Evolutionary conservation across 2,329 filamentous ascomycete species (phyloP), one percentile per base, ranked within the genome.

Genomic region (Endothia cerciana): DNA sequence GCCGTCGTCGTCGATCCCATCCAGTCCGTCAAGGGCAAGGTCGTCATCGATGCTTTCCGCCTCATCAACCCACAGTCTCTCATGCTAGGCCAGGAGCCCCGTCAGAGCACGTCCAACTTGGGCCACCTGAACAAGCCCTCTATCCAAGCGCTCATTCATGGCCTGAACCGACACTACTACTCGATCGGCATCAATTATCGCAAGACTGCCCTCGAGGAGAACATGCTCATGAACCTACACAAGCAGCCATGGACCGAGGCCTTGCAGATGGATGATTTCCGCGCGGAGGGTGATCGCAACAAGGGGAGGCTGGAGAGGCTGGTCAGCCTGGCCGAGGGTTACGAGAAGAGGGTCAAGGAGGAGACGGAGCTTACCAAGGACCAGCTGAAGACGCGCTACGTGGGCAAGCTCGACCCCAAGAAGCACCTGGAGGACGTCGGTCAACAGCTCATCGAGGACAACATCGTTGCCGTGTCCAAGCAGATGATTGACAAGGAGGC

Each of bases 401-500:
- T 99, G 43, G 95, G 95, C 79, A 99, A 99, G 83, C 89, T 98
- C 65, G 95, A 99, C 75, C 95, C 95, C 65, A 99, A 99, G 90
- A 99, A 99, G 85, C 96, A 99, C 78, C 86, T 99, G 76, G 94
- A 97, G 79, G 93, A 97, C 73, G 92, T 99, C 57, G 95, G 95
- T 64, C 94, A 97, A 80, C 90, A 96, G 77, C 86, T 98, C 70
- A 98, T 99, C 74, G 96, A 99, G 81, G 95, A 99, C 86, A 99
- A 99, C 80, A 99, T 99, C 70, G 95, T 99, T 15, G 92, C 93
- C 3, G 94, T 99, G n/a, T 96, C 93, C 70, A 87, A 94, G 77
- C 95, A 98, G 79, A 97, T 99, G 94, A 98, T 99, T 74, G 95
- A 98, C 82, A 98, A 98, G 82, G 95, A 99, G 79, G 95, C 95